These are phyloP conservation scores for Aristolochia contorta DNA, from an alignment of 164 flowering plant genomes.

Conservation along the genomic window DNA sequence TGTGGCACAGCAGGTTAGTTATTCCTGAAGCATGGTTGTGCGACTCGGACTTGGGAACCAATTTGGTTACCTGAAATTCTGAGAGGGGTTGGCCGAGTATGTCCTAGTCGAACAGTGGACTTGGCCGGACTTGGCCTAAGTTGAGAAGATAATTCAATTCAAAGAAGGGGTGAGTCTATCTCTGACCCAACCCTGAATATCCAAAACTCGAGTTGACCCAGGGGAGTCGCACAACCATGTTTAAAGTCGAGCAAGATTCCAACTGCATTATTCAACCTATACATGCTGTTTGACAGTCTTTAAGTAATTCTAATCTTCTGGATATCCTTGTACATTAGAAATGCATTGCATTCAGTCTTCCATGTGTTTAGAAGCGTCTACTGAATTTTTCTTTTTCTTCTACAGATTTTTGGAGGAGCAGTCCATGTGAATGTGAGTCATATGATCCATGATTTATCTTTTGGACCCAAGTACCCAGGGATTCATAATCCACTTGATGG, in stretches of 20 bases:
- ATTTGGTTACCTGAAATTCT: too few species aligned
- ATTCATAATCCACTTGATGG: conserved; percentile 97
- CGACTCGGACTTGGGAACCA: too few species aligned
- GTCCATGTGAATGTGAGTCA: conserved; percentile 93
- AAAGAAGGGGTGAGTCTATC: too few species aligned
- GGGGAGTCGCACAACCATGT: background rate
- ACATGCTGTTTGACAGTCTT: background rate
- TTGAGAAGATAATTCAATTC: too few species aligned
- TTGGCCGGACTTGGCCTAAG: too few species aligned
- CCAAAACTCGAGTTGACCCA: too few species aligned
- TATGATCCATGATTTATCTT: conserved; percentile 84
- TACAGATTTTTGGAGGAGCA: conserved; percentile 84
- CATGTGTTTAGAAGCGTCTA: background rate
- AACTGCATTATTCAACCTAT: background rate
- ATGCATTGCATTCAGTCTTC: too few species aligned
- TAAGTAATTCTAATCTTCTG: background rate
- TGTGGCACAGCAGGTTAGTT: conserved; percentile 88
- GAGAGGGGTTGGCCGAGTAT: too few species aligned
- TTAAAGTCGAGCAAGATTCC: background rate
- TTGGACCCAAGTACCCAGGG: conserved; percentile 98
- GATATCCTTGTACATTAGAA: background rate
- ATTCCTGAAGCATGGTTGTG: background rate
- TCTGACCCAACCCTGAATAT: too few species aligned
- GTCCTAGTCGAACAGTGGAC: too few species aligned
- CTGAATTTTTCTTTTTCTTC: background rate